A percentile compares a stretch with the other conserved stretches of the same genome.
phyloP scores from a whole-genome alignment of 1,284 basidiomycete species.

The Fomitopsis pinicola region DNA sequence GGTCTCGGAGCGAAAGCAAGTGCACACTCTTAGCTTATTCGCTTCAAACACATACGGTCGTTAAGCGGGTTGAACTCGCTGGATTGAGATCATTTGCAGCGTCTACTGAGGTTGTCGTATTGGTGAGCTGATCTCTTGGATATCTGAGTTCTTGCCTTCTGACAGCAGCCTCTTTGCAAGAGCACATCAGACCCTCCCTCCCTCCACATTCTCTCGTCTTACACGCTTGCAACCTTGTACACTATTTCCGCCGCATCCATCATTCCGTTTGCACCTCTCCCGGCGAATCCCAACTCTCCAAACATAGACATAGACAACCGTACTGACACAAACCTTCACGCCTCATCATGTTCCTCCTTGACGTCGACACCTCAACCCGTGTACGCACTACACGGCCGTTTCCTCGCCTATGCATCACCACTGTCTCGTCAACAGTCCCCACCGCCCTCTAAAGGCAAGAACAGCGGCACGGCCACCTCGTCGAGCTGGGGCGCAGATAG shows the following conservation, averaged over 20 bases:
- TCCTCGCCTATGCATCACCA: constrained; percentile 56
- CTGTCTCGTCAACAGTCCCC: constrained; percentile 22
- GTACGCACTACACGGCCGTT: constrained; percentile 57
- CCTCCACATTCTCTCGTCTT: constrained; percentile 53
- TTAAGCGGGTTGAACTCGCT: constrained; percentile 44
- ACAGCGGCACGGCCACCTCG: constrained; percentile 8
- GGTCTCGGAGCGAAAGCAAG: constrained; percentile 16
- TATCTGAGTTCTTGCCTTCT: neutral
- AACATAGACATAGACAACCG: constrained; percentile 28
- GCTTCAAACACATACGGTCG: constrained; percentile 47
- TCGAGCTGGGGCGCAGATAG: constrained; percentile 5
- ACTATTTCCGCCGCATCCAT: constrained; percentile 46
- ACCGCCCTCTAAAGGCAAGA: constrained; percentile 17
- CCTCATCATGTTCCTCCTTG: constrained; percentile 1
- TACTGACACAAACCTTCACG: neutral
- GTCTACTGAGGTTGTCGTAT: constrained; percentile 46
- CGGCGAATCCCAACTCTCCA: constrained; percentile 30
- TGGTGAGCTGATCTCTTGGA: constrained; percentile 40
- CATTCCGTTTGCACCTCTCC: constrained; percentile 30
- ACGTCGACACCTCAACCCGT: constrained; percentile 36
- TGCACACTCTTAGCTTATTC: constrained; percentile 51
- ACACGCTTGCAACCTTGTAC: constrained; percentile 48
- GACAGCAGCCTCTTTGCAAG: constrained; percentile 30
- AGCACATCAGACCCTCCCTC: constrained; percentile 51
- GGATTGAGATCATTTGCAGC: constrained; percentile 46